Evolutionary conservation across 2,329 filamentous ascomycete genomes (phyloP).

Genomic region (Microthyrium microscopicum): DNA sequence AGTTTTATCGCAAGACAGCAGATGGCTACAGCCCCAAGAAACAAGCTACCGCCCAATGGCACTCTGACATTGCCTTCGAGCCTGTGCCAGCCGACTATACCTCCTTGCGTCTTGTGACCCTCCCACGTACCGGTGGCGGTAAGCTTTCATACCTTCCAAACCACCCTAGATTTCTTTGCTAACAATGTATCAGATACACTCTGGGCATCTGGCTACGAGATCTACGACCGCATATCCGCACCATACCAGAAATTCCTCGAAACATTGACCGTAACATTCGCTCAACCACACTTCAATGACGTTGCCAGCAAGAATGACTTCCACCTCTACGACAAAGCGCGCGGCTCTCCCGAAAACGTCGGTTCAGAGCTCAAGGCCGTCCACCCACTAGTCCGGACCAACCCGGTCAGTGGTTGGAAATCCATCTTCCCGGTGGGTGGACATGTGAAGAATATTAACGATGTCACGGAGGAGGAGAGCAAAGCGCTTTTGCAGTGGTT

Average conservation of each 20-base stretch:
- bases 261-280: constrained; percentile 37
- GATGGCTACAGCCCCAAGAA: constrained; percentile 15
- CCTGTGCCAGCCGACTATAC: constrained; percentile 47
- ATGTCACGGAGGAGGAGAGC: constrained; percentile 18
- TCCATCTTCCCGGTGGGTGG: constrained; percentile 25
- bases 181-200: no score
- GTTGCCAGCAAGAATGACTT: constrained; percentile 21
- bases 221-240: constrained; percentile 46
- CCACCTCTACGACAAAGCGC: constrained; percentile 24
- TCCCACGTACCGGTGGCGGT: constrained; percentile 34
- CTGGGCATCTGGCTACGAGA: constrained; percentile 51
- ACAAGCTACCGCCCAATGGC: constrained; percentile 24
- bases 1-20: constrained; percentile 18
- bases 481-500: constrained; percentile 20
- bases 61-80: constrained; percentile 50
- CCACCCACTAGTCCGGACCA: constrained; percentile 38
- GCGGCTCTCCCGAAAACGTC: constrained; percentile 33
- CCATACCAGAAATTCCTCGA: constrained; percentile 43
- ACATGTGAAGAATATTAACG: constrained; percentile 20
- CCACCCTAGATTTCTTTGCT: no score
- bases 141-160: background rate
- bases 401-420: constrained; percentile 33
- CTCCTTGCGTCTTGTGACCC: constrained; percentile 36
- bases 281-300: constrained; percentile 14
- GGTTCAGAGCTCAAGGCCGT: constrained; percentile 28